A percentile compares a stretch with the other conserved stretches of the same genome.
phyloP scores from a whole-genome alignment of 1,284 basidiomycete genomes.

The Leccinum proliferum region DNA sequence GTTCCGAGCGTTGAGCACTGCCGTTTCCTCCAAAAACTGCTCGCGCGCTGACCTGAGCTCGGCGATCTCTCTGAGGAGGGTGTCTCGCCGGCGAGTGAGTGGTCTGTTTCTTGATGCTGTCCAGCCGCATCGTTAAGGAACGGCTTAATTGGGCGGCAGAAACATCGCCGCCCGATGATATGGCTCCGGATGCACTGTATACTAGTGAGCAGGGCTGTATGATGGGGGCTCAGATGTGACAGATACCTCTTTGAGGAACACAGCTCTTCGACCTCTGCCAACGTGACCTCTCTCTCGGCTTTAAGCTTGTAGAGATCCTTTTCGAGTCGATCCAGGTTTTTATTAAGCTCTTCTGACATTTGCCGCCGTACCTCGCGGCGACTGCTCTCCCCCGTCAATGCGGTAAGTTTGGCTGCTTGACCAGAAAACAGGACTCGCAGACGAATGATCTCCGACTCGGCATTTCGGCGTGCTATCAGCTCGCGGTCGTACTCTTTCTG shows the following conservation, averaged over 20 bases:
- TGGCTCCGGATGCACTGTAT: constrained; percentile 22
- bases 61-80: constrained; percentile 74
- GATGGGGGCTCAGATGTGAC: constrained; percentile 2
- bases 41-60: constrained; percentile 88
- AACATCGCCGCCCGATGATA: constrained; percentile 33
- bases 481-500: constrained; percentile 93
- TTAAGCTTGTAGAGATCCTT: constrained; percentile 83
- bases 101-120: constrained; percentile 82
- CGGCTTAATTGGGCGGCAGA: constrained; percentile 54
- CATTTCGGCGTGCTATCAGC: constrained; percentile 79
- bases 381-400: constrained; percentile 74
- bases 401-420: constrained; percentile 82
- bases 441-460: constrained; percentile 86
- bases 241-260: constrained; percentile 63
- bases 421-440: constrained; percentile 83
- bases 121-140: constrained; percentile 82
- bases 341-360: constrained; percentile 73
- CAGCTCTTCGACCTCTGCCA: constrained; percentile 93
- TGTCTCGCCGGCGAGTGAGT: constrained; percentile 78
- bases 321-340: constrained; percentile 76
- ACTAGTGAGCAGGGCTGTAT: constrained; percentile 18
- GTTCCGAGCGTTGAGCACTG: constrained; percentile 85
- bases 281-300: constrained; percentile 85
- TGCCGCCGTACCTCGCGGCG: constrained; percentile 77
- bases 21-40: constrained; percentile 86